Percentiles rank a stretch among this genome's conserved stretches.
These are phyloP conservation scores for Rubroboletus satanas DNA, from an alignment of 768 basidiomycete species.

Conservation along the genomic window DNA sequence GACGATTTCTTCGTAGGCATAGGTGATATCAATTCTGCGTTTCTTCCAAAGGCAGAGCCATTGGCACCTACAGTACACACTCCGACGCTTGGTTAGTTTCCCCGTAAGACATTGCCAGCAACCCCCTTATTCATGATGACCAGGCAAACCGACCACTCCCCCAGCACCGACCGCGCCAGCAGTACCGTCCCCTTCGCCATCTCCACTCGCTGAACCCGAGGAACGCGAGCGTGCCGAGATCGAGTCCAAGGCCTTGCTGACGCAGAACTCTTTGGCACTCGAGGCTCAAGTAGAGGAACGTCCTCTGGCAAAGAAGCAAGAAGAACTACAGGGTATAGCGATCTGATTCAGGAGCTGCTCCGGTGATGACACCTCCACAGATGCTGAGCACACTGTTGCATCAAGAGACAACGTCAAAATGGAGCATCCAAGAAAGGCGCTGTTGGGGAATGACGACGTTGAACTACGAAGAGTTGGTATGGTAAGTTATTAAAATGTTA, in stretches of 20 bases:
- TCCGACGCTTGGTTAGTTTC: conserved; percentile 24
- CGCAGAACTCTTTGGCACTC: conserved; percentile 68
- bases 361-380: conserved; percentile 5
- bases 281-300: conserved; percentile 84
- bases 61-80: conserved; percentile 24
- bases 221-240: conserved; percentile 45
- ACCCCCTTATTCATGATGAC: conserved; percentile 12
- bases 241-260: conserved; percentile 53
- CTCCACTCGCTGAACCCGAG: conserved; percentile 26
- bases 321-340: conserved; percentile 57
- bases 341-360: conserved; percentile 9
- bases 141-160: conserved; percentile 18
- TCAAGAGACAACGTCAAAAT: conserved; percentile 27
- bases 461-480: conserved; percentile 77
- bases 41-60: conserved; percentile 76
- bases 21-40: conserved; percentile 96
- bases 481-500: conserved; percentile 40
- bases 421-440: conserved; percentile 61
- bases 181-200: conserved; percentile 7
- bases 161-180: conserved; percentile 18
- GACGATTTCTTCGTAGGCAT: conserved; percentile 98
- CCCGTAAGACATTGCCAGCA: not conserved
- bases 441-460: conserved; percentile 82
- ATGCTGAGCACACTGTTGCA: conserved; percentile 12
- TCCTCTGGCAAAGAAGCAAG: conserved; percentile 85